Conservation (phyloP, 805 yeast genomes). For the Monosporozyma aerobia region DNA sequence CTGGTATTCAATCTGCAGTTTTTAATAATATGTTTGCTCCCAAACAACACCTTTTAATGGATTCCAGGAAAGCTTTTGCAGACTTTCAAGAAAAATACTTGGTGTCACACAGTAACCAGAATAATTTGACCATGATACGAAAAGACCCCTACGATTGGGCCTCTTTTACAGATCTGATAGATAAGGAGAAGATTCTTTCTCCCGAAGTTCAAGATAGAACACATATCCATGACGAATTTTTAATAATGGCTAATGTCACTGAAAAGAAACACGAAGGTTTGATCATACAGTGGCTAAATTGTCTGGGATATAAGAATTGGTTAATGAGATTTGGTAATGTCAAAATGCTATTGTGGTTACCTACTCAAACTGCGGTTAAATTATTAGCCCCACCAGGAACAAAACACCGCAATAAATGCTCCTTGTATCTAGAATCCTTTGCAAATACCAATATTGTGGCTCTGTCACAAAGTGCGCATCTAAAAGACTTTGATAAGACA, state of each 20-base stretch:
- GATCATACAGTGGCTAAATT: conserved; percentile 64
- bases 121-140: background rate
- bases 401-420: conserved; percentile 46
- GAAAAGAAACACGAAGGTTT: conserved; percentile 51
- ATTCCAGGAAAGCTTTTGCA: conserved; percentile 33
- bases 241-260: conserved; percentile 53
- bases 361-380: conserved; percentile 51
- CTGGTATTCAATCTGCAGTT: conserved; percentile 51
- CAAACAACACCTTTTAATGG: conserved; percentile 52
- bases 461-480: conserved; percentile 20
- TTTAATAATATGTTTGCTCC: conserved; percentile 58
- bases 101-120: background rate
- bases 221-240: conserved; percentile 42
- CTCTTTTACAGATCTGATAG: conserved; percentile 42
- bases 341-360: conserved; percentile 61
- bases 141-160: conserved; percentile 62
- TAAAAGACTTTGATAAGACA: conserved; percentile 12
- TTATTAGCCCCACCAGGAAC: conserved; percentile 49
- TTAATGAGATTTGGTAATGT: conserved; percentile 63
- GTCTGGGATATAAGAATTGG: conserved; percentile 67
- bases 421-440: conserved; percentile 56
- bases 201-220: conserved; percentile 32
- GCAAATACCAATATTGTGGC: conserved; percentile 54
- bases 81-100: conserved; percentile 4
- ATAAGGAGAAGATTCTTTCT: conserved; percentile 35